Conservation (phyloP, 1,139 yeast species). For the Spathaspora sp. region DNA sequence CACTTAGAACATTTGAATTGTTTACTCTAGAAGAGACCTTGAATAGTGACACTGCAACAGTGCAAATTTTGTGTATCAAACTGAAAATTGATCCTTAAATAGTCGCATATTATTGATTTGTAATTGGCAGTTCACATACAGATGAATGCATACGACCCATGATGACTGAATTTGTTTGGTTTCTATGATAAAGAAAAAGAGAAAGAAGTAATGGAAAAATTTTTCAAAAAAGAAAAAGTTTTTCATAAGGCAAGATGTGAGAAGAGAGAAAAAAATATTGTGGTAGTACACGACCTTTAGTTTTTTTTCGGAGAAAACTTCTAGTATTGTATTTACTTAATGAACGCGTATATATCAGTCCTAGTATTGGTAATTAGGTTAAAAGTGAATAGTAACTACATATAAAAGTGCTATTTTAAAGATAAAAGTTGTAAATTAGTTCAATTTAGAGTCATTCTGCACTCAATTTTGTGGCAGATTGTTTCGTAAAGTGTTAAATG, state of each 20-base stretch:
- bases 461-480: too few species aligned
- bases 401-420: too few species aligned
- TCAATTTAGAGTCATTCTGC: too few species aligned
- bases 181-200: conserved; percentile 13
- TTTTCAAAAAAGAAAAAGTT: background rate
- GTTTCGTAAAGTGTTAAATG: too few species aligned
- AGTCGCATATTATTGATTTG: conserved; percentile 11
- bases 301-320: background rate
- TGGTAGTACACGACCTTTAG: conserved; percentile 12
- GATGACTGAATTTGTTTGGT: conserved; percentile 43
- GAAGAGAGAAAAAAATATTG: background rate
- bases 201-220: conserved; percentile 14
- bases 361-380: background rate
- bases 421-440: too few species aligned
- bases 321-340: background rate
- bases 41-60: conserved; percentile 5
- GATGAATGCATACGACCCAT: conserved; percentile 84
- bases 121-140: conserved; percentile 48
- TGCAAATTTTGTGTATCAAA: conserved; percentile 7
- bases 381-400: background rate
- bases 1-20: conserved; percentile 13
- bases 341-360: conserved; percentile 2
- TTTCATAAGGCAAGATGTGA: background rate
- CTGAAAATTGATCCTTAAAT: conserved; percentile 10
- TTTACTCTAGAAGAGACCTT: conserved; percentile 40